Evolutionary conservation across 352 stramenopile genomes (phyloP), one percentile per base, ranked within the genome.

Genomic region (Phytophthora quininea): DNA sequence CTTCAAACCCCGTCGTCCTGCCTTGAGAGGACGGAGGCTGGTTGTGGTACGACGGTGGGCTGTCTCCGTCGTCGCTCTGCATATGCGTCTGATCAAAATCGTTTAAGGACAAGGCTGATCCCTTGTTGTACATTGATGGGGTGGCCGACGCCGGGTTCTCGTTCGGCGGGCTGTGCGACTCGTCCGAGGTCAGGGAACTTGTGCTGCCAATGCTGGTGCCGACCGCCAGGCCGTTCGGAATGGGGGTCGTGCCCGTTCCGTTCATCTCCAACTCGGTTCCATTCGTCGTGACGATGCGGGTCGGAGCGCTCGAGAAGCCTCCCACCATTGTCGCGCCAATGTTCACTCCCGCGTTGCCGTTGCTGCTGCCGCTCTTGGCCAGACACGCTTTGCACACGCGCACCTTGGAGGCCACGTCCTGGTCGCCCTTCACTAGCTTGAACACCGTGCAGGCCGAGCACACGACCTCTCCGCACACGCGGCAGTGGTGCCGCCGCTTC

Each of bases 401-500:
- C n/a, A 93, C 67, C 60, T 91, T 93, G 30, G 69, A 48, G 14
- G 64, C 67, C 8, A 74, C 57, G 1, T 86, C 74, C 27, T 81
- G 71, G n/a, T 88, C 75, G 14, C 74, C 74, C 37, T 76, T 88
- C 38, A 92, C 82, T 53, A 86, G 64, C 54, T 93, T 95, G 59
- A 92, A 92, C 58, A 92, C 84, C 0, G 87, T 92, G 58, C 87
- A 95, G 7, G 75, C 74, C 0, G 81, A 82, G 54, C 89, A 97
- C 15, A 97, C 88, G n/a, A 97, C 88, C 62, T 94, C 88, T 3
- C 89, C 89, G 49, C 89, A 97, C 10, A 93, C 84, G 38, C 89
- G 85, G 52, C 89, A 97, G 66, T 97, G 89, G 60, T 97, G 89
- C 29, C 86, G 86, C 33, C 89, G 80, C 61, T 88, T 89, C n/a